Evolutionary conservation across 164 flowering plant species (phyloP).

Genomic region (Magnolia officinalis): DNA sequence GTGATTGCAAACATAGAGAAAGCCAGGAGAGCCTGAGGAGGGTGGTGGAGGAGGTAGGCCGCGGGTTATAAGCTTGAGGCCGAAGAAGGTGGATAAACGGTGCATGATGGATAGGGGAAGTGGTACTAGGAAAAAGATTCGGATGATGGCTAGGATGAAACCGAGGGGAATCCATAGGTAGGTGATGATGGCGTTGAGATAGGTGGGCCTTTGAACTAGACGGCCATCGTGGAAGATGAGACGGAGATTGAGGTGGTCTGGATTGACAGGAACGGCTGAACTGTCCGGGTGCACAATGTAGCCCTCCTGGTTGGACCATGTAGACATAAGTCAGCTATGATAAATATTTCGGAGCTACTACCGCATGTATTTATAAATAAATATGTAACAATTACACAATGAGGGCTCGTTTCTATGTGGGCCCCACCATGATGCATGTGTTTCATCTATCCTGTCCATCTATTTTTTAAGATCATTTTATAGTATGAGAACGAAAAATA

Average conservation of each 20-base stretch:
- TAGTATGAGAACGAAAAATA: too few species aligned
- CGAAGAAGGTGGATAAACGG: conserved; percentile 45
- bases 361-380: too few species aligned
- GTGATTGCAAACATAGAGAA: conserved; percentile 43
- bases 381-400: too few species aligned
- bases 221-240: conserved; percentile 70
- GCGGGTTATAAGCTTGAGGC: conserved; percentile 53
- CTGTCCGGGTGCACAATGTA: conserved; percentile 57
- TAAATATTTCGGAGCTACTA: too few species aligned
- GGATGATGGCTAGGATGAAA: conserved; percentile 44
- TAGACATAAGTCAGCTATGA: too few species aligned
- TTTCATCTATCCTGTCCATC: too few species aligned
- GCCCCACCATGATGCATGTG: too few species aligned
- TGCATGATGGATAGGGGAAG: conserved; percentile 51
- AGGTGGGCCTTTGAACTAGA: conserved; percentile 62
- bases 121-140: conserved; percentile 57
- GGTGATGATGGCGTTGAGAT: conserved; percentile 48
- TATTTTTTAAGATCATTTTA: too few species aligned
- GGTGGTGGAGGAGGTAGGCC: conserved; percentile 88
- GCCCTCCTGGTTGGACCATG: conserved; percentile 50
- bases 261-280: conserved; percentile 49
- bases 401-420: too few species aligned
- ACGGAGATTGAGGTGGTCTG: conserved; percentile 56
- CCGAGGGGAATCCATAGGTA: conserved; percentile 82
- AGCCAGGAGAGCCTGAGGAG: conserved; percentile 43